phyloP scores from a whole-genome alignment of 192 early-diverging fungal genomes.

The Phlyctochytrium arcticum region DNA sequence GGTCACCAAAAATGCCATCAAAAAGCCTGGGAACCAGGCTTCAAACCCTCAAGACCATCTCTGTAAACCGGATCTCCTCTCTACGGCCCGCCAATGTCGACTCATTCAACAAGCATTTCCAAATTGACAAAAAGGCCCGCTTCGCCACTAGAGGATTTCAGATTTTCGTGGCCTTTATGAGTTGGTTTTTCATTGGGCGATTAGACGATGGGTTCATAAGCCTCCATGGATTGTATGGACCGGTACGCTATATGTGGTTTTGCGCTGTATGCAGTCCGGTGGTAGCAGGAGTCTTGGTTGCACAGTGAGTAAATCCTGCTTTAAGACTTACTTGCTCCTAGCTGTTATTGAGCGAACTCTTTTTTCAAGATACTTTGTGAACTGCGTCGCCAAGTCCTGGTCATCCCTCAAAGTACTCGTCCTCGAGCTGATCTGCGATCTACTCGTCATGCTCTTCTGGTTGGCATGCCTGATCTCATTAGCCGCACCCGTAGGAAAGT shows the following conservation, averaged over 20 bases:
- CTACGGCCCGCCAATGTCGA: conserved; percentile 9
- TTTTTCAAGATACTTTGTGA: conserved; percentile 30
- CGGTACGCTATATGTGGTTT: conserved; percentile 34
- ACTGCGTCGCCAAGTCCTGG: conserved; percentile 35
- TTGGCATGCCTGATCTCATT: conserved; percentile 6
- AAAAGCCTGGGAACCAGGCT: conserved; percentile 6
- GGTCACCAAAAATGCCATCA: too few species aligned
- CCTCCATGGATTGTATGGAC: not conserved
- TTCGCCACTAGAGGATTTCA: conserved; percentile 37
- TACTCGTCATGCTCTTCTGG: conserved; percentile 23
- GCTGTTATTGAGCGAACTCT: conserved; percentile 11
- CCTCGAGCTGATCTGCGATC: conserved; percentile 29
- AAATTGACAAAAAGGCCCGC: conserved; percentile 35
- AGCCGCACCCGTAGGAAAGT: not conserved
- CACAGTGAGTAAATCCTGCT: conserved; percentile 24
- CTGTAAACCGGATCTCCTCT: not conserved
- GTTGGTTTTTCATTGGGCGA: conserved; percentile 31
- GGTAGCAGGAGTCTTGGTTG: conserved; percentile 30
- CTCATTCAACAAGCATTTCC: conserved; percentile 35
- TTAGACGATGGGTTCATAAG: conserved; percentile 4
- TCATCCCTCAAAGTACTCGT: conserved; percentile 28
- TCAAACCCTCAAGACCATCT: conserved; percentile 5
- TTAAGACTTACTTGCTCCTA: not conserved
- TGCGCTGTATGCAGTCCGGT: conserved; percentile 25
- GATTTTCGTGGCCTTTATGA: conserved; percentile 20